Evolutionary conservation across 1,284 basidiomycete species (phyloP).

Genomic region (Ceratobasidium theobromae): DNA sequence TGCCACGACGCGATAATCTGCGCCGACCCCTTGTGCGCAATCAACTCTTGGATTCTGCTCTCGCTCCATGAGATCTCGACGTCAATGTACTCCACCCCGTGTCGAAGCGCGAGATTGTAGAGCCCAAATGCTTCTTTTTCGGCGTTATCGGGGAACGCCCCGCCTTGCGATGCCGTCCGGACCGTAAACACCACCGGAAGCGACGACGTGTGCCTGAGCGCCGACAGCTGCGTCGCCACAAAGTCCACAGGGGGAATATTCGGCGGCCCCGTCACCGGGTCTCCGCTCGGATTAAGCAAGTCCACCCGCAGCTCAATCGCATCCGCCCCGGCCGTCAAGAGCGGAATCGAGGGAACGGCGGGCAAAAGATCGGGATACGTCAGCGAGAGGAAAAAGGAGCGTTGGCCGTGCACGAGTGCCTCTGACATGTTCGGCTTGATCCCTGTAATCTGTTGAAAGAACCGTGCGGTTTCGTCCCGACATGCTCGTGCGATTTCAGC

Average conservation of each 20-base stretch:
- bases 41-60: constrained; percentile 61
- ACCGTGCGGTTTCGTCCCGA: constrained; percentile 61
- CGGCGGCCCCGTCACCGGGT: constrained; percentile 43
- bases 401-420: constrained; percentile 56
- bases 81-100: constrained; percentile 92
- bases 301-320: constrained; percentile 94
- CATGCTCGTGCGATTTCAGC: constrained; percentile 27
- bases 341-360: constrained; percentile 68
- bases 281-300: constrained; percentile 58
- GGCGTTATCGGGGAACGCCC: constrained; percentile 82
- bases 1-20: constrained; percentile 93
- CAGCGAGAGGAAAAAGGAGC: constrained; percentile 89
- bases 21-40: constrained; percentile 66
- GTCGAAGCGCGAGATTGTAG: constrained; percentile 74
- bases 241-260: constrained; percentile 71
- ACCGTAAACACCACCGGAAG: constrained; percentile 94
- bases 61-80: constrained; percentile 81
- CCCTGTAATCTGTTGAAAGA: constrained; percentile 89
- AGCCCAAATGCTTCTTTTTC: constrained; percentile 77
- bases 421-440: constrained; percentile 64
- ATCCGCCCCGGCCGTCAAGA: constrained; percentile 82
- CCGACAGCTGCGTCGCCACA: constrained; percentile 80
- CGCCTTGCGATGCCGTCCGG: constrained; percentile 85
- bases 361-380: constrained; percentile 87
- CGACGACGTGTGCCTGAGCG: constrained; percentile 72